Percentiles rank a stretch among this genome's conserved stretches.
These are phyloP conservation scores for Aspergillus sp. DNA, from an alignment of 2,329 filamentous ascomycete species.

Conservation along the genomic window DNA sequence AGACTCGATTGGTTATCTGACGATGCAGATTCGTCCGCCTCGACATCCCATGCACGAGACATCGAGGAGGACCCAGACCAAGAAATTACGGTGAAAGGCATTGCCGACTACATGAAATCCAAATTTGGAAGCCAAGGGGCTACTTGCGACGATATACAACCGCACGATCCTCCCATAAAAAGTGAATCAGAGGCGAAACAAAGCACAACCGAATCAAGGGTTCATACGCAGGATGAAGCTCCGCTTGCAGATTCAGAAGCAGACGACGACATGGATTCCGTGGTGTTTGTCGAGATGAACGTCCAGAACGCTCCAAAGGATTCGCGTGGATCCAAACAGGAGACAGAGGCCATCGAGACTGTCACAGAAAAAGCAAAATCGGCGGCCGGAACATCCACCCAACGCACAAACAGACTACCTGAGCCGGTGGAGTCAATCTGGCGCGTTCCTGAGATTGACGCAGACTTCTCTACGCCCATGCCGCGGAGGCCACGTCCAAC, in stretches of 20 bases:
- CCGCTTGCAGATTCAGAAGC: conserved; percentile 8
- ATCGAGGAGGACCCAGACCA: neutral
- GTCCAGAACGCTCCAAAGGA: conserved; percentile 10
- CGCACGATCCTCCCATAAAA: conserved; percentile 6
- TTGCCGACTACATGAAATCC: conserved; percentile 5
- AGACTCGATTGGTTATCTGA: conserved; percentile 10
- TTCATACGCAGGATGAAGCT: conserved; percentile 6
- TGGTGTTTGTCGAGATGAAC: conserved; percentile 18
- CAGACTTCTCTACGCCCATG: conserved; percentile 24
- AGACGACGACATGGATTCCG: conserved; percentile 25
- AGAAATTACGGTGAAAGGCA: neutral
- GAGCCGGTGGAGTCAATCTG: conserved; percentile 26
- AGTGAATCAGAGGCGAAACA: conserved; percentile 8
- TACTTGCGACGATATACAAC: conserved; percentile 5
- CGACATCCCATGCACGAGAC: neutral
- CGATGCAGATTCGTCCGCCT: conserved; percentile 2
- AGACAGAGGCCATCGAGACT: conserved; percentile 8
- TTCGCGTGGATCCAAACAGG: conserved; percentile 1
- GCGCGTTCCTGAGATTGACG: conserved; percentile 31
- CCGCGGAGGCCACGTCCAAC: conserved; percentile 17
- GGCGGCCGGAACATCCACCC: conserved; percentile 11
- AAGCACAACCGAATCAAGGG: neutral
- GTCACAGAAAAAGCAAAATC: conserved; percentile 19
- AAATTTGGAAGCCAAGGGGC: conserved; percentile 4
- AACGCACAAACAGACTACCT: conserved; percentile 13